phyloP scores from a whole-genome alignment of 768 basidiomycete genomes.

The Lentinula boryana region DNA sequence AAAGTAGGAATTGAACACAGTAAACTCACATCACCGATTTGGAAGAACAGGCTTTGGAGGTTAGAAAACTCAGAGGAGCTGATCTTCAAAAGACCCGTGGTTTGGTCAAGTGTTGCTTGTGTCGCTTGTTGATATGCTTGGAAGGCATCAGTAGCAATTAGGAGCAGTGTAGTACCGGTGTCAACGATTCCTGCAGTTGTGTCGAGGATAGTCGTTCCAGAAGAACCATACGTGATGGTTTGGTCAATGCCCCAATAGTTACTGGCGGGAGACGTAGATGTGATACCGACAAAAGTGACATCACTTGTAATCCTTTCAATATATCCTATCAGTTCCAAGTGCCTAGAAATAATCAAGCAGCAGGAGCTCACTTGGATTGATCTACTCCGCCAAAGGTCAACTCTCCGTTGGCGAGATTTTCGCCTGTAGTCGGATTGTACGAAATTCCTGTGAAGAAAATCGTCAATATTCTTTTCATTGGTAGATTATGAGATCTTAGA shows the following conservation, averaged over 20 bases:
- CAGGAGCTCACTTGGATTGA: slow-evolving; percentile 28
- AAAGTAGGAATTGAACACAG: background rate
- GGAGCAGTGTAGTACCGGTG: slow-evolving; percentile 47
- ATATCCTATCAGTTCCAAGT: background rate
- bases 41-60: slow-evolving; percentile 47
- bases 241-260: slow-evolving; percentile 42
- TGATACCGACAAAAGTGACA: slow-evolving; percentile 34
- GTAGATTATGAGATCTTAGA: background rate
- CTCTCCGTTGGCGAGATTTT: slow-evolving; percentile 40
- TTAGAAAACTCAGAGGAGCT: slow-evolving; percentile 40
- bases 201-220: slow-evolving; percentile 22
- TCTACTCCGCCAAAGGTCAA: slow-evolving; percentile 52
- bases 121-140: slow-evolving; percentile 47
- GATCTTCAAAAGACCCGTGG: slow-evolving; percentile 52
- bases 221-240: slow-evolving; percentile 27
- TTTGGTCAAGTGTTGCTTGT: slow-evolving; percentile 45
- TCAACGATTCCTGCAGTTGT: slow-evolving; percentile 44
- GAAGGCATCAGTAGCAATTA: slow-evolving; percentile 57
- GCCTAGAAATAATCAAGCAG: slow-evolving; percentile 11
- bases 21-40: slow-evolving; percentile 35
- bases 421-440: slow-evolving; percentile 35
- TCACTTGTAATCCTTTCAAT: slow-evolving; percentile 23
- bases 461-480: background rate
- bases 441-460: slow-evolving; percentile 36
- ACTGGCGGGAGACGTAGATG: slow-evolving; percentile 39